Percentiles rank a stretch among this genome's conserved stretches.
These are phyloP conservation scores for Cyberlindnera sargentensis DNA, from an alignment of 805 yeast species.

Conservation along the genomic window DNA sequence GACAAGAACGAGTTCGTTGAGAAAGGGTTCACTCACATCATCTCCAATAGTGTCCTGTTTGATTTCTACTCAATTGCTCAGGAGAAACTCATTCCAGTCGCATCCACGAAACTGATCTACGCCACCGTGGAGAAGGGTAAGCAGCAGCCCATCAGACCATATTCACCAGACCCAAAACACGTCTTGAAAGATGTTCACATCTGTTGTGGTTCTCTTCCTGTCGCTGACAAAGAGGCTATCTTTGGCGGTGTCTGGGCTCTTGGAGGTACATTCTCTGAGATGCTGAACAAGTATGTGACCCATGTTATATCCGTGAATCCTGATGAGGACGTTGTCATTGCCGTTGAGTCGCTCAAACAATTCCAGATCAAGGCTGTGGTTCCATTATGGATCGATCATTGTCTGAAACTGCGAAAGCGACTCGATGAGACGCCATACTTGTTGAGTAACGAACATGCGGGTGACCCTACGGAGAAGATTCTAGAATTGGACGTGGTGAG, in stretches of 20 bases:
- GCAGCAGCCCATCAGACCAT: slow-evolving; percentile 46
- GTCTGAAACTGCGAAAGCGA: slow-evolving; percentile 44
- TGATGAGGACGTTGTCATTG: slow-evolving; percentile 53
- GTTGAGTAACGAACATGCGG: slow-evolving; percentile 9
- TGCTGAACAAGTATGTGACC: slow-evolving; percentile 63
- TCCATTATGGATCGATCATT: slow-evolving; percentile 77
- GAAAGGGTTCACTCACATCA: slow-evolving; percentile 36
- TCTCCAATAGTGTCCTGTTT: slow-evolving; percentile 46
- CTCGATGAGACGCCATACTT: slow-evolving; percentile 49
- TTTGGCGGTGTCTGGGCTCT: slow-evolving; percentile 58
- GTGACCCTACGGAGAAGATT: slow-evolving; percentile 4
- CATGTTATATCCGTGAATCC: slow-evolving; percentile 61
- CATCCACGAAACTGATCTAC: slow-evolving; percentile 53
- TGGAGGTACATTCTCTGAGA: slow-evolving; percentile 69
- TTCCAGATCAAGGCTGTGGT: slow-evolving; percentile 51
- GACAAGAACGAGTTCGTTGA: slow-evolving; percentile 17
- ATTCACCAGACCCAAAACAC: slow-evolving; percentile 64
- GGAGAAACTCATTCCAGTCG: slow-evolving; percentile 56
- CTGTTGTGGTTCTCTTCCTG: slow-evolving; percentile 50
- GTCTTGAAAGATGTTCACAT: slow-evolving; percentile 57
- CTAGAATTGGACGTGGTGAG: slow-evolving; percentile 11
- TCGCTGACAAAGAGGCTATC: slow-evolving; percentile 58
- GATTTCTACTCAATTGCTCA: slow-evolving; percentile 32
- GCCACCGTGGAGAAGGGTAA: slow-evolving; percentile 37
- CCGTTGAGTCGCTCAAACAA: slow-evolving; percentile 34